Evolutionary conservation across 441 rosid species (phyloP).

Genomic region (Hura crepitans): DNA sequence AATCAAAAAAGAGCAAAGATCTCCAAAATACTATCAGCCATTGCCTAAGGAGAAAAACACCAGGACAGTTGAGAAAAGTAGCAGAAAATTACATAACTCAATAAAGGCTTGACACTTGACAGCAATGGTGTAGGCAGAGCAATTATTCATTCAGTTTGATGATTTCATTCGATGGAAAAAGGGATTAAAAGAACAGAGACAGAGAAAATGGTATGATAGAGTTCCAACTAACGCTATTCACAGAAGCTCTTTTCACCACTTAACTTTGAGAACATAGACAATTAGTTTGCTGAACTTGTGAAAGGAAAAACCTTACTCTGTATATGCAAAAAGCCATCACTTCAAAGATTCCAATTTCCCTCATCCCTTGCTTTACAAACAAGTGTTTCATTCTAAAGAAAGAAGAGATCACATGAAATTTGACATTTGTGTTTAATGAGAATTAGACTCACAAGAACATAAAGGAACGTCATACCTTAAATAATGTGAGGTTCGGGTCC

Average conservation of each 20-base stretch:
- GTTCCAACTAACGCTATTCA: neutral
- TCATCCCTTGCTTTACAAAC: neutral
- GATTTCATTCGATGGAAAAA: neutral
- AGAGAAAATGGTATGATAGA: neutral
- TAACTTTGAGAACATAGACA: neutral
- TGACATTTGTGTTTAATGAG: neutral
- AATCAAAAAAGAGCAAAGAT: neutral
- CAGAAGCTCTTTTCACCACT: neutral
- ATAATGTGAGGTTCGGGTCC: neutral
- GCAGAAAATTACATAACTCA: neutral
- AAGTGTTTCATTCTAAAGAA: neutral
- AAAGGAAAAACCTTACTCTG: neutral
- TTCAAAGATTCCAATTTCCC: neutral
- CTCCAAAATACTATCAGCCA: neutral
- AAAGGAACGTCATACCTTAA: neutral
- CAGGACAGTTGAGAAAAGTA: neutral
- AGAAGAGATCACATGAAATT: neutral
- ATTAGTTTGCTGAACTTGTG: neutral
- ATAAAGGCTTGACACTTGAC: neutral
- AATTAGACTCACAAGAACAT: neutral
- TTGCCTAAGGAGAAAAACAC: neutral
- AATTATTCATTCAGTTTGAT: neutral
- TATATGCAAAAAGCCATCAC: neutral
- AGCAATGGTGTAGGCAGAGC: neutral
- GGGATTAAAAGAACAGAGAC: neutral